Percentiles rank a stretch among this genome's conserved stretches.
Evolutionary conservation across 2,329 filamentous ascomycete genomes (phyloP).

Genomic region (Claviceps spartinae): DNA sequence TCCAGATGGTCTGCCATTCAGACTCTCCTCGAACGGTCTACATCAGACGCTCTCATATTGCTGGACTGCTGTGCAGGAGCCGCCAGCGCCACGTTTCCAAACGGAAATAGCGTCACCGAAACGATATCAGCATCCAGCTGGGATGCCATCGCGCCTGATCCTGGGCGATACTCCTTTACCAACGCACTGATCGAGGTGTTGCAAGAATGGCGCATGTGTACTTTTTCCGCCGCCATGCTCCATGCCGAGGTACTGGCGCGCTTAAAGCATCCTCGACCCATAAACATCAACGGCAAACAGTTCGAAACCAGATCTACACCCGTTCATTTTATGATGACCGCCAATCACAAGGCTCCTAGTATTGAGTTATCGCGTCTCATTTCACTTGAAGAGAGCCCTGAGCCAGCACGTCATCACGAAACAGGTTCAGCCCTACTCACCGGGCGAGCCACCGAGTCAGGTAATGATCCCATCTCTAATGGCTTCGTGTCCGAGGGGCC

Average conservation of each 20-base stretch:
- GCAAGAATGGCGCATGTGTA: constrained; percentile 39
- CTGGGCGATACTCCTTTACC: constrained; percentile 46
- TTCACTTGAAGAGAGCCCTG: constrained; percentile 12
- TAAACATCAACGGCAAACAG: constrained; percentile 42
- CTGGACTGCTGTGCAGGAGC: constrained; percentile 47
- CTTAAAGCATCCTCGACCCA: constrained; percentile 43
- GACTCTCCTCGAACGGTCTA: constrained; percentile 41
- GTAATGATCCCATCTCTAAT: constrained; percentile 10
- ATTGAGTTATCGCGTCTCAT: constrained; percentile 36
- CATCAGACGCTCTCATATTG: constrained; percentile 43
- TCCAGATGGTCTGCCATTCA: constrained; percentile 46
- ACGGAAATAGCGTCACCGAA: constrained; percentile 44
- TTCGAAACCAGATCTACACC: constrained; percentile 46
- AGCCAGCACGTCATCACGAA: constrained; percentile 4
- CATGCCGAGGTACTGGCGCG: constrained; percentile 47
- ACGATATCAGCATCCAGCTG: constrained; percentile 49
- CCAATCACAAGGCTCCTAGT: constrained; percentile 43
- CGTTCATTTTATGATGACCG: constrained; percentile 50
- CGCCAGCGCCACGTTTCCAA: constrained; percentile 45
- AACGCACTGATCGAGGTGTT: constrained; percentile 45
- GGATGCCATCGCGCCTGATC: constrained; percentile 47
- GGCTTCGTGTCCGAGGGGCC: constrained; percentile 27
- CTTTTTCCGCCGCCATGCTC: constrained; percentile 46
- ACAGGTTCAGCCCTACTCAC: constrained; percentile 8
- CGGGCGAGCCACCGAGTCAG: constrained; percentile 15